Evolutionary conservation across 202 grass and related monocot species (phyloP), one percentile per base, ranked within the genome.

Genomic region (Schoenoplectus triqueter): DNA sequence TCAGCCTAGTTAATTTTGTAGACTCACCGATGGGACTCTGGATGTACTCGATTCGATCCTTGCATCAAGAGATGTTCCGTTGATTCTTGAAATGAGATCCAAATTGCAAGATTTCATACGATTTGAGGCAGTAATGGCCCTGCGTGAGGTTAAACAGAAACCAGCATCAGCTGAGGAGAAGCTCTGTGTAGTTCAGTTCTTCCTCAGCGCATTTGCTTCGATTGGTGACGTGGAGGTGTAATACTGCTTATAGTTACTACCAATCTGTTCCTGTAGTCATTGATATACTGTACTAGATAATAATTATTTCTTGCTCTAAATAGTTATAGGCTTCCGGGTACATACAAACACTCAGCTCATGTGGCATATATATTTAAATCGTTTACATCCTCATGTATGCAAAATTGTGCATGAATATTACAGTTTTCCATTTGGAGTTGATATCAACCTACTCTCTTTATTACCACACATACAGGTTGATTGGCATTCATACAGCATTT

Each of bases 101-200:
- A 86, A 69, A 1, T 81, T 92, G 44, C 80, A 87, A 7, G 19
- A 62, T 0, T 83, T 98, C 10, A 85, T 98, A 15, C 82, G 82
- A 82, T 85, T 61, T 40, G 77, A 91, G 17, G 64, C 81, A 1
- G 21, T 84, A 1, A 10, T 50, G 14, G 91, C 83, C 5, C 72
- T 73, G 52, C 65, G 64, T 20, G 87, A 82, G 54, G 65, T 64
- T 3, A 82, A 56, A 73, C 47, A 71, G 75, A 87, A 80, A 61
- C 41, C 44, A 2, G 47, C 46, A 2, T 69, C 60, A 15, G 54
- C 10, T 64, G 82, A 82, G 62, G 15, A 48, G 75, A 93, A 82
- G 50, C 89, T 95, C 64, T 63, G 66, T 66, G 20, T 70, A 20
- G 89, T 90, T 18, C 83, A 95, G 66, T 95, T 98, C 91, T 98